Evolutionary conservation across 495 filamentous ascomycete genomes (phyloP).

Genomic region (Penicillium cinerascens): DNA sequence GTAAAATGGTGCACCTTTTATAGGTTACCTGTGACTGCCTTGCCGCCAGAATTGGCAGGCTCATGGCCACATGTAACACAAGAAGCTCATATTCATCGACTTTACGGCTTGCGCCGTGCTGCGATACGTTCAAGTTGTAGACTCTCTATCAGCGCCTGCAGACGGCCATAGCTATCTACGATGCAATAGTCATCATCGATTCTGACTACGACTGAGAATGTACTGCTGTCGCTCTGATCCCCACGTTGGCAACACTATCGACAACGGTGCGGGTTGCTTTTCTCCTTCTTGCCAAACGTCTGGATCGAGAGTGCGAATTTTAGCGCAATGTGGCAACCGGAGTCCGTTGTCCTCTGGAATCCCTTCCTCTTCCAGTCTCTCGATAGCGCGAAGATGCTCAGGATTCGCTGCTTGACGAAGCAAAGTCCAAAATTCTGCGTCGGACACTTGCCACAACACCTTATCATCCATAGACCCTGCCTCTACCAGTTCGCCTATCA

Average conservation of each 20-base stretch:
- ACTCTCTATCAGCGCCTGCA: too few relatives aligned
- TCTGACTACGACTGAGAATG: constrained; percentile 24
- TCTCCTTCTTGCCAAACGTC: constrained; percentile 24
- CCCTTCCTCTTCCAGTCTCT: constrained; percentile 29
- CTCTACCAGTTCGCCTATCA: constrained; percentile 29
- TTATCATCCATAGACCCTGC: constrained; percentile 24
- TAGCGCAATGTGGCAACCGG: constrained; percentile 24
- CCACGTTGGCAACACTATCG: constrained; percentile 27
- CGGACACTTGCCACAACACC: constrained; percentile 34
- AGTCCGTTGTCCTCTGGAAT: constrained; percentile 27
- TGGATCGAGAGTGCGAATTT: constrained; percentile 39
- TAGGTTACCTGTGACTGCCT: too few relatives aligned
- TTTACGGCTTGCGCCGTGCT: too few relatives aligned
- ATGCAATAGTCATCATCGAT: too few relatives aligned
- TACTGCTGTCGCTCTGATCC: constrained; percentile 32
- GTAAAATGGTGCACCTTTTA: too few relatives aligned
- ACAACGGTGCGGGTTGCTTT: constrained; percentile 24
- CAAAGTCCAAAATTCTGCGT: constrained; percentile 35
- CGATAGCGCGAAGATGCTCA: constrained; percentile 21
- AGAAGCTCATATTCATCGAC: too few relatives aligned
- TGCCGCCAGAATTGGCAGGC: too few relatives aligned
- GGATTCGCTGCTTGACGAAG: constrained; percentile 25
- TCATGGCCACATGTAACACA: too few relatives aligned
- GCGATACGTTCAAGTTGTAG: too few relatives aligned
- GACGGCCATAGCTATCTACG: too few relatives aligned